Conservation (phyloP, 2,329 filamentous ascomycete species). For the Alternaria sp. region DNA sequence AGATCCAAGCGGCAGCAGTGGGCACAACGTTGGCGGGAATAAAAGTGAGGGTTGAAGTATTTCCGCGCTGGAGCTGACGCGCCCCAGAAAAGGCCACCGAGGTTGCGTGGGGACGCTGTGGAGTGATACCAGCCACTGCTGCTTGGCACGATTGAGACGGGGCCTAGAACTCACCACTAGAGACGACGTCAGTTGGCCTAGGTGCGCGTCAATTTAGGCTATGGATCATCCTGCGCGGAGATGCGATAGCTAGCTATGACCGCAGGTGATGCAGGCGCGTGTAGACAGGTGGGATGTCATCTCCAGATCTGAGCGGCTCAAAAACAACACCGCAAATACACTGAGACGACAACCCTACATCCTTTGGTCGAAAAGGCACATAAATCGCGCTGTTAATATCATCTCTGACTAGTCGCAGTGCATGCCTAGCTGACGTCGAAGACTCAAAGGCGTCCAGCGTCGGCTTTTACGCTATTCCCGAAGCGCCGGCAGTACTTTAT, state of each 20-base stretch:
- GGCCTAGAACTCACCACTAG: background rate
- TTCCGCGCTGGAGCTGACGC: conserved; percentile 22
- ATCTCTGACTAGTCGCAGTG: background rate
- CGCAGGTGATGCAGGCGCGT: background rate
- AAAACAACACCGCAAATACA: too few species aligned
- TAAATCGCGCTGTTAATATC: background rate
- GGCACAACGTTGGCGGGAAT: conserved; percentile 36
- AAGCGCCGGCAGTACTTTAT: background rate
- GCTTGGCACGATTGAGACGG: background rate
- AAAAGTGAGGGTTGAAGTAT: conserved; percentile 25
- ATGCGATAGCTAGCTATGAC: background rate
- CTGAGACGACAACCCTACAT: background rate
- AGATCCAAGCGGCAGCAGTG: conserved; percentile 16
- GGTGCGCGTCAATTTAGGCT: background rate
- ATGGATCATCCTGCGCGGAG: background rate
- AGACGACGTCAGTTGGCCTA: background rate
- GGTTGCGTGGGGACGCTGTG: conserved; percentile 16
- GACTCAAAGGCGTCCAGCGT: background rate
- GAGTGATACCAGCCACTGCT: conserved; percentile 21
- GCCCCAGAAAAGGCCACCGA: conserved; percentile 14
- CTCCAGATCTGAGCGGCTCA: too few species aligned
- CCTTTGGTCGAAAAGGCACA: background rate
- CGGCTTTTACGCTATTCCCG: background rate
- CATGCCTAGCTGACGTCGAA: background rate
- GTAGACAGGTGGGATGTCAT: background rate